A percentile compares a stretch with the other conserved stretches of the same genome.
Evolutionary conservation across 495 filamentous ascomycete genomes (phyloP).

Genomic region (Annulohypoxylon bovei): DNA sequence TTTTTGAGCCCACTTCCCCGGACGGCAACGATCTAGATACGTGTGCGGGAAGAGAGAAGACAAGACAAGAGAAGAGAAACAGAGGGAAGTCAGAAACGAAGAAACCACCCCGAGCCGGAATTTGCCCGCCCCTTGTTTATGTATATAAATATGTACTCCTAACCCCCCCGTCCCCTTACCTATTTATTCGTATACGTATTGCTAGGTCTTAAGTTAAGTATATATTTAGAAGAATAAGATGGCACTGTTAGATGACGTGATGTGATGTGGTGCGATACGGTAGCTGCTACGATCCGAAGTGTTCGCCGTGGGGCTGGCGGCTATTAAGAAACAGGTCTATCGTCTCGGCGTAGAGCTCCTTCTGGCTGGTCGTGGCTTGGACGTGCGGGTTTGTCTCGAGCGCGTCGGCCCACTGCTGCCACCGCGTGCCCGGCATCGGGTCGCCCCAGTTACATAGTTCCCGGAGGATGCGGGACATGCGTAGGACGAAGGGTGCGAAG

Average conservation of each 20-base stretch:
- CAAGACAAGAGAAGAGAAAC: not conserved
- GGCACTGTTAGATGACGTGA: not conserved
- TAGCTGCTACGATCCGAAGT: constrained; percentile 21
- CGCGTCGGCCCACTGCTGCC: constrained; percentile 82
- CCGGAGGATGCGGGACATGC: constrained; percentile 76
- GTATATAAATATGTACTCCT: constrained; percentile 39
- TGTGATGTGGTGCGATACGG: too few relatives aligned
- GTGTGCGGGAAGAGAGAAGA: not conserved
- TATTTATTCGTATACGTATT: constrained; percentile 57
- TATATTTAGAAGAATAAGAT: constrained; percentile 24
- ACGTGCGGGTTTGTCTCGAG: constrained; percentile 79
- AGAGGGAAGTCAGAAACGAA: not conserved
- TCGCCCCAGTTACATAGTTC: constrained; percentile 85
- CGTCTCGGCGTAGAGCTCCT: constrained; percentile 79
- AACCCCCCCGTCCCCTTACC: constrained; percentile 50
- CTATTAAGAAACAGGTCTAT: constrained; percentile 67
- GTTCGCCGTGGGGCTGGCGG: constrained; percentile 35
- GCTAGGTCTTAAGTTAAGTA: constrained; percentile 50
- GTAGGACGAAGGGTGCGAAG: constrained; percentile 87
- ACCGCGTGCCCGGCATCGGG: constrained; percentile 73
- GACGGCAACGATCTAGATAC: not conserved
- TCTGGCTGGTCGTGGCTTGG: constrained; percentile 77
- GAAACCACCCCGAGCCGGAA: not conserved
- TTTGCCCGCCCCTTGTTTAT: constrained; percentile 16
- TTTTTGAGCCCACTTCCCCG: not conserved